Evolutionary conservation across 1,284 basidiomycete genomes (phyloP).

Genomic region (Ceratobasidium sp.): DNA sequence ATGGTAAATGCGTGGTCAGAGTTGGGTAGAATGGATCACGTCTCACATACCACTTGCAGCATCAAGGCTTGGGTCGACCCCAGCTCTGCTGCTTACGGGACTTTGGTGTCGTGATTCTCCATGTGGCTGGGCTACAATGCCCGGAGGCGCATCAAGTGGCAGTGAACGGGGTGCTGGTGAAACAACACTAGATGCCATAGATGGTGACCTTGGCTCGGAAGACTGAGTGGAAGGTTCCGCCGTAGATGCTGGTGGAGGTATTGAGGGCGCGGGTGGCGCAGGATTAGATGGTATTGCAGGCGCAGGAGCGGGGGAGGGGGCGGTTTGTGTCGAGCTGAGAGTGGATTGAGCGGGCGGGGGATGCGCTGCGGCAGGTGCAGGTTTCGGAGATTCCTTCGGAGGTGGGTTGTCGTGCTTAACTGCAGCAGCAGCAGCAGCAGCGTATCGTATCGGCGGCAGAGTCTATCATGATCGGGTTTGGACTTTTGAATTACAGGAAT

Average conservation of each 20-base stretch:
- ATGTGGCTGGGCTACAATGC: conserved; percentile 26
- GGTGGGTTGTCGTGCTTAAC: conserved; percentile 51
- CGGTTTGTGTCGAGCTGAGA: conserved; percentile 47
- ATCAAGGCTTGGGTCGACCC: conserved; percentile 56
- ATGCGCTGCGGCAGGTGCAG: conserved; percentile 43
- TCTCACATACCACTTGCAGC: conserved; percentile 60
- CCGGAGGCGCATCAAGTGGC: conserved; percentile 45
- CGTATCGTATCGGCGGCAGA: conserved; percentile 83
- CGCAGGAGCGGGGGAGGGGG: conserved; percentile 49
- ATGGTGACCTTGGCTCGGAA: conserved; percentile 40
- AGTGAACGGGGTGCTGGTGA: conserved; percentile 39
- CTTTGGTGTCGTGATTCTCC: conserved; percentile 41
- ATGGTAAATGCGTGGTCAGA: conserved; percentile 57
- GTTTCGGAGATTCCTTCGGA: conserved; percentile 36
- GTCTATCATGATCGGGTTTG: conserved; percentile 48
- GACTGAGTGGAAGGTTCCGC: conserved; percentile 58
- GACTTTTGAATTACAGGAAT: conserved; percentile 57
- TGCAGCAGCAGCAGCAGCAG: conserved; percentile 89
- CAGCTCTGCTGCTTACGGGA: conserved; percentile 38
- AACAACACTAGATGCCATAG: conserved; percentile 41
- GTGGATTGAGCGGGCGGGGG: conserved; percentile 18
- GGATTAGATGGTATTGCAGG: conserved; percentile 45
- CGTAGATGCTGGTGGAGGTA: conserved; percentile 75
- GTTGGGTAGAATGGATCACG: conserved; percentile 55
- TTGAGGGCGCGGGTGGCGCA: conserved; percentile 78